Conservation (phyloP, 495 filamentous ascomycete species). For the Penicillium verhagenii region DNA sequence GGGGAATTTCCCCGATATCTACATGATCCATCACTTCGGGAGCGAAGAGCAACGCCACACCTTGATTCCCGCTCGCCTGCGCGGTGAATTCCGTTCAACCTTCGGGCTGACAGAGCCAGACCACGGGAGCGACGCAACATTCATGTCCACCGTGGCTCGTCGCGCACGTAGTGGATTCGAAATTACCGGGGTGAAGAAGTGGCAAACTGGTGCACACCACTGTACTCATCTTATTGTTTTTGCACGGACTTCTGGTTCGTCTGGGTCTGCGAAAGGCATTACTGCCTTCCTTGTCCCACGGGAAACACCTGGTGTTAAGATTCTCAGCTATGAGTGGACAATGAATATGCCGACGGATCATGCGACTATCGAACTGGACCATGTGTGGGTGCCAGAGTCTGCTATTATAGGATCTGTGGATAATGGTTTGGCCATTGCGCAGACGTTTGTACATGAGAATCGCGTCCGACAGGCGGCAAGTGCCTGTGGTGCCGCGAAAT, state of each 20-base stretch:
- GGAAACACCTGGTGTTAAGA: conserved; percentile 41
- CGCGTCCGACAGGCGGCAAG: conserved; percentile 59
- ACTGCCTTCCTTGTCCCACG: conserved; percentile 56
- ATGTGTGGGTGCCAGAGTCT: conserved; percentile 49
- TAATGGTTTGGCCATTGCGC: conserved; percentile 53
- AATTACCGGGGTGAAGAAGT: conserved; percentile 58
- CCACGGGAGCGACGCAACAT: conserved; percentile 59
- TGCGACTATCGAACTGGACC: conserved; percentile 48
- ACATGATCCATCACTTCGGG: conserved; percentile 59
- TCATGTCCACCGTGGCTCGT: conserved; percentile 51
- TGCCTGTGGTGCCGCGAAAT: conserved; percentile 55
- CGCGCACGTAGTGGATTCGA: conserved; percentile 43
- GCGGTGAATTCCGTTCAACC: conserved; percentile 49
- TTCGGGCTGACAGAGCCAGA: conserved; percentile 62
- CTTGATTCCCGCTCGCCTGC: conserved; percentile 47
- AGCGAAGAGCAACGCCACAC: conserved; percentile 47
- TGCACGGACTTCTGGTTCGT: conserved; percentile 48
- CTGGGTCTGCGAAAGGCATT: conserved; percentile 51
- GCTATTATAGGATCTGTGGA: conserved; percentile 47
- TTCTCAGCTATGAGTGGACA: conserved; percentile 58
- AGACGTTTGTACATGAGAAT: conserved; percentile 64
- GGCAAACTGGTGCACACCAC: conserved; percentile 59
- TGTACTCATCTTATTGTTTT: conserved; percentile 61
- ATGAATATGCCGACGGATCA: conserved; percentile 65
- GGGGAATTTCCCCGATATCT: conserved; percentile 57